A percentile compares a stretch with the other conserved stretches of the same genome.
phyloP scores from a whole-genome alignment of 225 moss, liverwort and hornwort genomes.

The Anthoceros angustus region DNA sequence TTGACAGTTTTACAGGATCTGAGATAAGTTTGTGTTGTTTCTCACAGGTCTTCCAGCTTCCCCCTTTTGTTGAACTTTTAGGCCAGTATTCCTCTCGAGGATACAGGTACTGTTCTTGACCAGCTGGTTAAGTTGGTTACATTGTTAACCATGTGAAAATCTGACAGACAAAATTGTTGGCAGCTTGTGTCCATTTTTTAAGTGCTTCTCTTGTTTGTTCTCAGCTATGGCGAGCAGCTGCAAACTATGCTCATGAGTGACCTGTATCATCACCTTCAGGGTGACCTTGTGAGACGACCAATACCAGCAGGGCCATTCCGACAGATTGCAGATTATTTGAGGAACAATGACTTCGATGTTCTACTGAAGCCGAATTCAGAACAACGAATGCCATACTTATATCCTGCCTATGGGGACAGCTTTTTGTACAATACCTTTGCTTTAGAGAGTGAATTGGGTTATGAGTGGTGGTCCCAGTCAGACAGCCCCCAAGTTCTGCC shows the following conservation, averaged over 20 bases:
- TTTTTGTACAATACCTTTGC: slow-evolving; percentile 50
- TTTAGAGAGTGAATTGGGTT: slow-evolving; percentile 59
- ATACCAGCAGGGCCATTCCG: slow-evolving; percentile 75
- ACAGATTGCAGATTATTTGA: slow-evolving; percentile 58
- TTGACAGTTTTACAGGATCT: not conserved
- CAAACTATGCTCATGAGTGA: slow-evolving; percentile 78
- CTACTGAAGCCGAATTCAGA: slow-evolving; percentile 35
- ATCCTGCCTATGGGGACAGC: slow-evolving; percentile 64
- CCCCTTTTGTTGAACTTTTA: slow-evolving; percentile 70
- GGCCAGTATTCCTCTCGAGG: slow-evolving; percentile 61
- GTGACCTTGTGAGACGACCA: slow-evolving; percentile 64
- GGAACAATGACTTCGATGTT: slow-evolving; percentile 45
- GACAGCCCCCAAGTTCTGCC: slow-evolving; percentile 31
- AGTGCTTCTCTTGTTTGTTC: not conserved
- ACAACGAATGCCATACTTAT: slow-evolving; percentile 42
- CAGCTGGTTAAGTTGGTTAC: not conserved
- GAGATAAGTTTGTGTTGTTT: slow-evolving; percentile 10
- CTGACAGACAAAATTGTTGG: not conserved
- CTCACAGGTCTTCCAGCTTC: slow-evolving; percentile 47
- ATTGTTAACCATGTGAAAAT: not conserved
- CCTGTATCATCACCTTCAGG: slow-evolving; percentile 85
- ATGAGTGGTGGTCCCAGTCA: slow-evolving; percentile 69
- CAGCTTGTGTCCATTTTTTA: not conserved
- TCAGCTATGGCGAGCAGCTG: slow-evolving; percentile 64
- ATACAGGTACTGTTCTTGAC: slow-evolving; percentile 40